Percentiles rank a stretch among this genome's conserved stretches.
Conservation (phyloP, 1,284 basidiomycete genomes). For the Filobasidium uniguttulatum region DNA sequence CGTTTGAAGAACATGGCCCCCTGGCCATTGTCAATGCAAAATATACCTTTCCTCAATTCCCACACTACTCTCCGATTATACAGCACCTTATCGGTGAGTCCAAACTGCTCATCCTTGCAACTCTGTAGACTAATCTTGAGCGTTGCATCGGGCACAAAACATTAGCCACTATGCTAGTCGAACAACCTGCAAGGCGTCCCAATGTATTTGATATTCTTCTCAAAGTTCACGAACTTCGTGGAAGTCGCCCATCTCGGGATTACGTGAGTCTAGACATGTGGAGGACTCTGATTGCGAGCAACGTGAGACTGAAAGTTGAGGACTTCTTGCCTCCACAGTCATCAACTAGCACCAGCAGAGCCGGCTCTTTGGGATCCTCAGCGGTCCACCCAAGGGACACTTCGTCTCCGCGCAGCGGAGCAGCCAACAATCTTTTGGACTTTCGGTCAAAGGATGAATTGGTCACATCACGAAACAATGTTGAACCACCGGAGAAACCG, state of each 20-base stretch:
- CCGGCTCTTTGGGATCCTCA: no score
- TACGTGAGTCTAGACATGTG: slow-evolving; percentile 47
- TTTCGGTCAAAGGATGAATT: slow-evolving; percentile 16
- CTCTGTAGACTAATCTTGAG: slow-evolving; percentile 8
- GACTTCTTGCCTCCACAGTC: no score
- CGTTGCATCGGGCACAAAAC: neutral
- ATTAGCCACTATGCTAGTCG: slow-evolving; percentile 76
- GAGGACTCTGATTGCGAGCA: no score
- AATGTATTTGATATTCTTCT: slow-evolving; percentile 64
- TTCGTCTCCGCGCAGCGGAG: no score
- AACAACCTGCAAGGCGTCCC: slow-evolving; percentile 68
- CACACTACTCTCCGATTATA: slow-evolving; percentile 76
- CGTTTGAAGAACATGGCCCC: slow-evolving; percentile 92
- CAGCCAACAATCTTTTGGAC: slow-evolving; percentile 28
- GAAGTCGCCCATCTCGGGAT: slow-evolving; percentile 62
- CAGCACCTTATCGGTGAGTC: slow-evolving; percentile 71
- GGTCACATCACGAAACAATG: slow-evolving; percentile 4
- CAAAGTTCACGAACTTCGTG: slow-evolving; percentile 64
- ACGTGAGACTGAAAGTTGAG: no score
- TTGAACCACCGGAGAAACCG: slow-evolving; percentile 15
- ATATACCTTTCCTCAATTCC: slow-evolving; percentile 85
- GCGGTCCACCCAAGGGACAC: no score
- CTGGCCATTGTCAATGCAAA: slow-evolving; percentile 93
- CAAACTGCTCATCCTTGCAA: neutral
- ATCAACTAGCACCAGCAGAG: neutral